These are phyloP conservation scores for Plenodomus tracheiphilus DNA, from an alignment of 2,329 filamentous ascomycete species.

Conservation along the genomic window DNA sequence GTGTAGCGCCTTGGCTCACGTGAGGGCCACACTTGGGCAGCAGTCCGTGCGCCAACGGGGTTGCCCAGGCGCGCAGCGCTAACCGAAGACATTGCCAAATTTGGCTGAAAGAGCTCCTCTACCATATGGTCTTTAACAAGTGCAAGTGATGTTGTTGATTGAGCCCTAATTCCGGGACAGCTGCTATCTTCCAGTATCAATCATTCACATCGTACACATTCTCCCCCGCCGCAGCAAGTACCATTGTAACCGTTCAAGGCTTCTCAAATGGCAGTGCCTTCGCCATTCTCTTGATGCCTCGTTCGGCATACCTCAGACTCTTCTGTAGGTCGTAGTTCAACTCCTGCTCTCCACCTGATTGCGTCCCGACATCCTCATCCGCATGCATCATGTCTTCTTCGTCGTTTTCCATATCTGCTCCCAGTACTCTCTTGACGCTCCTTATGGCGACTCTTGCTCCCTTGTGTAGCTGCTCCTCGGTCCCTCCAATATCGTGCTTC, in stretches of 20 bases:
- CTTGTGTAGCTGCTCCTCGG: conserved; percentile 24
- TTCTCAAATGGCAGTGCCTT: conserved; percentile 29
- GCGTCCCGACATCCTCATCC: conserved; percentile 9
- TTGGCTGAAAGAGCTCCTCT: not conserved
- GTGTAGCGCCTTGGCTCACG: not conserved
- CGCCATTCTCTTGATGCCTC: conserved; percentile 38
- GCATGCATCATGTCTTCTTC: conserved; percentile 1
- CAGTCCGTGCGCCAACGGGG: too few species aligned
- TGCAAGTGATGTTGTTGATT: not conserved
- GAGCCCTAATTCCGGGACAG: too few species aligned
- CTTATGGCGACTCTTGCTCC: conserved; percentile 33
- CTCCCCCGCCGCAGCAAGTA: not conserved
- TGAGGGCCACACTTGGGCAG: too few species aligned
- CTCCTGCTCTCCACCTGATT: conserved; percentile 5
- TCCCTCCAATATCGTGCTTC: conserved; percentile 28
- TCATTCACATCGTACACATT: not conserved
- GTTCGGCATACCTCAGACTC: conserved; percentile 33
- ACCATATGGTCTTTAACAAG: not conserved
- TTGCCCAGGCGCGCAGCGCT: not conserved
- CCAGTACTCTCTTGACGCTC: conserved; percentile 35
- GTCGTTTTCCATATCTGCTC: conserved; percentile 10
- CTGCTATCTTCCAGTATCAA: not conserved
- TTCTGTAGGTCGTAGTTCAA: conserved; percentile 26
- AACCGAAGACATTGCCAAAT: not conserved
- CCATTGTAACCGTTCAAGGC: not conserved